Conservation (phyloP, 345 rosid genomes). For the Eucalyptus shirleyi region DNA sequence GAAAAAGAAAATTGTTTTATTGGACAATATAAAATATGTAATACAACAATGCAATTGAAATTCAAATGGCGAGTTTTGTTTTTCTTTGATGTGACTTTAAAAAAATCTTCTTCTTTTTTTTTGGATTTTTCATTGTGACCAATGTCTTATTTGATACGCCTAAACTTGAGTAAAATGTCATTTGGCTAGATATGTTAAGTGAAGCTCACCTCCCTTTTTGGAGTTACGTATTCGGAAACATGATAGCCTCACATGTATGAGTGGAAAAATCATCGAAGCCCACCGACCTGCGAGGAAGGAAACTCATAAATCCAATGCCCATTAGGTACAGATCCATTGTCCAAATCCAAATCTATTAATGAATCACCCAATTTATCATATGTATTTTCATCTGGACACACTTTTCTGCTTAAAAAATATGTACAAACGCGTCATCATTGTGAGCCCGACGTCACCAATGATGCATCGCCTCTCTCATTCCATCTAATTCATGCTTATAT, state of each 20-base stretch:
- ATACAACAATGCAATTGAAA: not conserved
- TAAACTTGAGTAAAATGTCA: not conserved
- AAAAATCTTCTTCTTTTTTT: not conserved
- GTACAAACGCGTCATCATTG: fast-evolving
- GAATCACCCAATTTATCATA: not conserved
- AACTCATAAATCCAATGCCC: not conserved
- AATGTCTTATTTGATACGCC: not conserved
- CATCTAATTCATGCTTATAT: not conserved
- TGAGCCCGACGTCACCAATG: fast-evolving
- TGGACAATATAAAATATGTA: not conserved
- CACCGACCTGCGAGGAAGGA: not conserved
- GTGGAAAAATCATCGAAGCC: not conserved
- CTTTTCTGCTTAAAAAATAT: not conserved
- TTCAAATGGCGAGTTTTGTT: fast-evolving
- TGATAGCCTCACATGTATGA: not conserved
- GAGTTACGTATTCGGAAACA: not conserved
- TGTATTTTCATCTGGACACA: not conserved
- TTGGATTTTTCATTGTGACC: not conserved
- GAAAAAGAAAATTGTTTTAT: not conserved
- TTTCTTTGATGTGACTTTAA: not conserved
- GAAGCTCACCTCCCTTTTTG: not conserved
- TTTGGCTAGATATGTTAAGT: not conserved
- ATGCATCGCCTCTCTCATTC: not conserved
- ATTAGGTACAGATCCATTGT: not conserved
- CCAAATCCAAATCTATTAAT: not conserved